These are phyloP conservation scores for Sphenostylis stenocarpa DNA, from an alignment of 306 rosid genomes.

Conservation along the genomic window DNA sequence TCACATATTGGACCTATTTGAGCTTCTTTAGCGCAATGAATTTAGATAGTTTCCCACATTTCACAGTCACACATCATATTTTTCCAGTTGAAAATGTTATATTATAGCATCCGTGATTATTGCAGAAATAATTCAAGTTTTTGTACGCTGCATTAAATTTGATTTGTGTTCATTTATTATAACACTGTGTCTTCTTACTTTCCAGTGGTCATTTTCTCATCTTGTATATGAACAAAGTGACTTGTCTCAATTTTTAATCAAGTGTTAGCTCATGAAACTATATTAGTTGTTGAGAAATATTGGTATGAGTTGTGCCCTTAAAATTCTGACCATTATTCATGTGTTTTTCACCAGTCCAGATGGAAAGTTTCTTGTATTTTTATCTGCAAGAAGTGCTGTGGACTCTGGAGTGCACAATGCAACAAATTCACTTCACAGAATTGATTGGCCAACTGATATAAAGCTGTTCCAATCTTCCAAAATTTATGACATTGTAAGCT, in stretches of 20 bases:
- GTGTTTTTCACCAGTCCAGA: slow-evolving; percentile 64
- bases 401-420: slow-evolving; percentile 83
- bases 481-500: slow-evolving; percentile 67
- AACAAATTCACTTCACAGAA: slow-evolving; percentile 85
- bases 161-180: not conserved
- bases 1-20: slow-evolving; percentile 13
- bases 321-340: slow-evolving; percentile 12
- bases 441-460: slow-evolving; percentile 71
- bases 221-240: not conserved
- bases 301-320: not conserved
- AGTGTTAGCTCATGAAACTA: not conserved
- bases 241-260: not conserved
- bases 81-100: not conserved
- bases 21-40: not conserved
- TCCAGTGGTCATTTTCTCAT: not conserved
- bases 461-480: slow-evolving; percentile 40
- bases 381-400: slow-evolving; percentile 73
- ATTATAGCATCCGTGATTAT: not conserved
- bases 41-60: slow-evolving; percentile 1
- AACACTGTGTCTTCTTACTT: not conserved
- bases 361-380: slow-evolving; percentile 72
- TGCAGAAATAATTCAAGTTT: not conserved
- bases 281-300: not conserved
- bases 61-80: not conserved
- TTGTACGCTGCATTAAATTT: not conserved